Evolutionary conservation across 2,329 filamentous ascomycete genomes (phyloP), one percentile per base, ranked within the genome.

Genomic region (Penicillium expansum): DNA sequence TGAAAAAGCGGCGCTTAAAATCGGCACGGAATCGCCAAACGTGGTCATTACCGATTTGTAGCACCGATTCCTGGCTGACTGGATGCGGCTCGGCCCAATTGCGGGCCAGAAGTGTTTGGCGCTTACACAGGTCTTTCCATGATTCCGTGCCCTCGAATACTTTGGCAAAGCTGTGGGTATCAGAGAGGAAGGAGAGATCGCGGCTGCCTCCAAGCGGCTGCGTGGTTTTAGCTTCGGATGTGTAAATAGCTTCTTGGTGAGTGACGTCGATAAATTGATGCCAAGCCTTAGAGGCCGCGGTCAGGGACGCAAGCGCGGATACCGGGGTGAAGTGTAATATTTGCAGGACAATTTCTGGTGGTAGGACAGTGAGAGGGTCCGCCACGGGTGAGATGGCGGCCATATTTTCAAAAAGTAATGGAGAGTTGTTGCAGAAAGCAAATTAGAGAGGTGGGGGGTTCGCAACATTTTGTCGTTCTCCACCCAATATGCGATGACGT

Each of bases 1-100:
- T 56, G 42, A 80, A 72, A 56, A 79, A 73, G 0, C 78, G 73
- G 32, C 77, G 74, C 60, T 77, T 75, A 62, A 80, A 79, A 58
- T 80, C 78, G 1, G 77, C 71, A 3, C 73, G 70, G 60, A 80
- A 80, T 1, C 77, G 71, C 78, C 78, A 80, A 33, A 80, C 69
- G 0, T 74, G 73, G 51, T 75, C 67, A 43, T 72, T 71, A 43
- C 74, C 73, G 27, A 78, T 66, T 48, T 79, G 74, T 18, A 79
- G 62, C 24, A 77, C 69, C 3, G 71, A 73, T 48, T 79, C 77
- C 22, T 68, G 69, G 14, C 69, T 73, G 5, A 68, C 58, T 0
- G 77, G 78, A 1, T 56, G 59, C 9, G 61, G 54, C 5, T 62
- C 52, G 16, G 65, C 63, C 77, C 77, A 80, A 35, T 77, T 78